Evolutionary conservation across 805 yeast genomes (phyloP).

Genomic region (Zygosaccharomyces kombuchaensis): DNA sequence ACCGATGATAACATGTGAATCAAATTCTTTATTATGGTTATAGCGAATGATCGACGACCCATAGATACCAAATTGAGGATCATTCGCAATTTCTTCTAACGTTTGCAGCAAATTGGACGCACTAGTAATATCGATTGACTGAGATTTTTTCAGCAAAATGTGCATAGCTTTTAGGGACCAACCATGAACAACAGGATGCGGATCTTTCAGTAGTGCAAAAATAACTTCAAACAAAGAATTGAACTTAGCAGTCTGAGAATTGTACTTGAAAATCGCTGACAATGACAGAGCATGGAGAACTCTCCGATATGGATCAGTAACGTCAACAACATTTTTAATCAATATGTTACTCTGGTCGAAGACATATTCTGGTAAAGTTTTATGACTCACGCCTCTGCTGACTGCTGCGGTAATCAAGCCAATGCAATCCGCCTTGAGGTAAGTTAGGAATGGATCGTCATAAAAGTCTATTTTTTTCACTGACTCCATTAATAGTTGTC

Average conservation of each 20-base stretch:
- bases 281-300: conserved; percentile 51
- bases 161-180: conserved; percentile 63
- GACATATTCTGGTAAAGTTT: conserved; percentile 15
- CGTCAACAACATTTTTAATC: conserved; percentile 63
- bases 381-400: conserved; percentile 12
- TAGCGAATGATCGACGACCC: conserved; percentile 43
- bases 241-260: conserved; percentile 37
- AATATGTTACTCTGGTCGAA: conserved; percentile 46
- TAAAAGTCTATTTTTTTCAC: conserved; percentile 40
- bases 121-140: conserved; percentile 41
- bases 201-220: conserved; percentile 62
- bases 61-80: conserved; percentile 49
- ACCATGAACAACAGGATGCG: conserved; percentile 79
- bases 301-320: conserved; percentile 59
- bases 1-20: conserved; percentile 43
- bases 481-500: conserved; percentile 47
- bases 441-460: conserved; percentile 41
- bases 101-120: conserved; percentile 43
- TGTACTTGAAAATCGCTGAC: conserved; percentile 43
- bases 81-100: conserved; percentile 38
- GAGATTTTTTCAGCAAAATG: conserved; percentile 52
- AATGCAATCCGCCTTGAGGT: conserved; percentile 50
- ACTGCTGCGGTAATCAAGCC: conserved; percentile 47
- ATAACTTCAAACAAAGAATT: conserved; percentile 51
- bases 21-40: conserved; percentile 45